Base-by-base conservation (phyloP, 495 filamentous ascomycete species). In the Aspergillus ostianus region DNA sequence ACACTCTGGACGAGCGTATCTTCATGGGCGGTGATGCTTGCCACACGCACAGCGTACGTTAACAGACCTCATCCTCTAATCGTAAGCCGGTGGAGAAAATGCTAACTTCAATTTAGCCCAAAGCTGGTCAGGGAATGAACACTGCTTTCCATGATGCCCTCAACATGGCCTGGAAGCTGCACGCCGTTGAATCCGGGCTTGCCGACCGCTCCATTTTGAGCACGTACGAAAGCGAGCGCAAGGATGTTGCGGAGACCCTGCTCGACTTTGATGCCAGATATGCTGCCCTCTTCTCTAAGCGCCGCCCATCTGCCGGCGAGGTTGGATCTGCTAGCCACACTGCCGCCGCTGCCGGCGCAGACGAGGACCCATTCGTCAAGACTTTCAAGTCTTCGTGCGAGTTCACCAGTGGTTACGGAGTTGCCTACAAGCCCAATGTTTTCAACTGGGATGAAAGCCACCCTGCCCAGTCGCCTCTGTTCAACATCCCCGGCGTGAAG, bases 141-240 rank as follows among this genome's bases (percentile, higher is more conserved):
- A 77, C 77, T 58, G 72, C 74, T 58, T 79, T 80, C 71, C 80
- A 82, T 68, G 80, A 85, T 63, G 75, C 78, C 7, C 69, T 83
- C 64, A 93, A 94, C 70, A 84, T 92, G 61, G 90, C 90, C 27
- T 93, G 90, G 90, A 93, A 94, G 77, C 75, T 94, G 20, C 88
- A 86, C 20, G 73, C 81, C 27, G 84, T 93, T 2, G 79, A 92
- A 47, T 77, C 72, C 47, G 86, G 86, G 17, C 76, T 81, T 29
- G 85, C 87, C 19, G 65, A 78, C n/a, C 83, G 82, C 21, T 79
- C 78, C 19, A 75, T 88, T 15, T 76, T 93, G 29, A 75, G 82
- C 63, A 90, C 89, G 10, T 94, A 93, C 64, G 80, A 88, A 53
- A 72, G 76, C 19, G 90, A 94, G 73, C 82, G 90, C 18, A 83